Percentiles rank a stretch among this genome's conserved stretches.
phyloP scores from a whole-genome alignment of 192 early-diverging fungal genomes.

The Podochytrium sp. region DNA sequence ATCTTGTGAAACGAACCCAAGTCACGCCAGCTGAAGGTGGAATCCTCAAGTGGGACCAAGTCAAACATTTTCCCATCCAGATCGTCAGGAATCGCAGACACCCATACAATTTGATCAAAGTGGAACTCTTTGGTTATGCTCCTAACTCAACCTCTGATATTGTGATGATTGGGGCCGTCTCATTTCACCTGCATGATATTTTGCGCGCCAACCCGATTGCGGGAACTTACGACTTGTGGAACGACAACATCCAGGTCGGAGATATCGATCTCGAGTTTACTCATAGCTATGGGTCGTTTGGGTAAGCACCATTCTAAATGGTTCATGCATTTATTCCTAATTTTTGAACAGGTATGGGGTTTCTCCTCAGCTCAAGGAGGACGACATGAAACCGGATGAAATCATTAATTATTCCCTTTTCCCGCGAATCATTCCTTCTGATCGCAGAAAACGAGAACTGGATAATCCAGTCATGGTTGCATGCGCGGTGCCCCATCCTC shows the following conservation, averaged over 20 bases:
- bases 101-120: constrained; percentile 45
- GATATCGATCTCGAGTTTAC: constrained; percentile 52
- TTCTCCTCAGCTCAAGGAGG: constrained; percentile 42
- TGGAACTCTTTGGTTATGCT: constrained; percentile 33
- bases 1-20: constrained; percentile 27
- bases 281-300: constrained; percentile 52
- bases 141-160: constrained; percentile 1
- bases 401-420: constrained; percentile 46
- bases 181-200: constrained; percentile 56
- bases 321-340: too few species aligned
- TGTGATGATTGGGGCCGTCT: constrained; percentile 35
- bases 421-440: constrained; percentile 46
- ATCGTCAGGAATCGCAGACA: constrained; percentile 42
- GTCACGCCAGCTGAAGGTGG: constrained; percentile 14
- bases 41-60: constrained; percentile 40
- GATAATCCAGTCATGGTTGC: constrained; percentile 41
- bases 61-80: constrained; percentile 52
- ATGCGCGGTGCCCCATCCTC: constrained; percentile 48
- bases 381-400: constrained; percentile 41
- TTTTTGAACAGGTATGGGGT: too few species aligned
- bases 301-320: too few species aligned
- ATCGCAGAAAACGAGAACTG: constrained; percentile 26
- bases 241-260: constrained; percentile 42
- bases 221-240: constrained; percentile 44
- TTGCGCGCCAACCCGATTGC: constrained; percentile 45